A percentile compares a stretch with the other conserved stretches of the same genome.
Conservation (phyloP, 139 green algal species). For the Chlamydomonas sp. region DNA sequence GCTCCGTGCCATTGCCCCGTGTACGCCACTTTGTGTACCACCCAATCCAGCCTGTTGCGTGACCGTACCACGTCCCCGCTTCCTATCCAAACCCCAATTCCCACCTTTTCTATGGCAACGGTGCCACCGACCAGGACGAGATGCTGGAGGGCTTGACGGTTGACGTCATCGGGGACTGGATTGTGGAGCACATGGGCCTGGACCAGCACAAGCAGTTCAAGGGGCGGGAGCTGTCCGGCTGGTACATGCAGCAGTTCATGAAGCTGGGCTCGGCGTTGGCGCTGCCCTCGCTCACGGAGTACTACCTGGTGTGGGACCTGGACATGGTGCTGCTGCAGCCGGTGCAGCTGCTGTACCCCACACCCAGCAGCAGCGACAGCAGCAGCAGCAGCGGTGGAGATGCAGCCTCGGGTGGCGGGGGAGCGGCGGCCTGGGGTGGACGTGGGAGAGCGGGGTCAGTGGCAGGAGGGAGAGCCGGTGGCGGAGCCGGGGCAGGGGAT, state of each 20-base stretch:
- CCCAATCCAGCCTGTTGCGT: too few species aligned
- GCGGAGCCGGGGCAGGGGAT: too few species aligned
- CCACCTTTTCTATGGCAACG: too few species aligned
- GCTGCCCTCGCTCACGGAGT: constrained; percentile 43
- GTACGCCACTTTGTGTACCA: too few species aligned
- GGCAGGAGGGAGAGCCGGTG: too few species aligned
- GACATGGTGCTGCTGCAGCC: constrained; percentile 61
- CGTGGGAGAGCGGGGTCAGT: too few species aligned
- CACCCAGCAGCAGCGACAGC: neutral
- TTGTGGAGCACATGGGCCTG: constrained; percentile 3
- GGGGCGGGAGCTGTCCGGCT: constrained; percentile 45
- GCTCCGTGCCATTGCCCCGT: too few species aligned
- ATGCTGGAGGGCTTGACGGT: constrained; percentile 37
- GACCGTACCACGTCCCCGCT: too few species aligned
- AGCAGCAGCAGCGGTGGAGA: neutral
- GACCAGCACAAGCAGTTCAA: constrained; percentile 39
- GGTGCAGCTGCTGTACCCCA: constrained; percentile 25
- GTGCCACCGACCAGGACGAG: constrained; percentile 1
- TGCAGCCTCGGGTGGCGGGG: neutral
- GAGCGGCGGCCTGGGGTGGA: too few species aligned
- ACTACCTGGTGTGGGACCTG: constrained; percentile 66
- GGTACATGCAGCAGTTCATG: constrained; percentile 67
- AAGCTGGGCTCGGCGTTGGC: constrained; percentile 54
- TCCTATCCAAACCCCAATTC: too few species aligned
- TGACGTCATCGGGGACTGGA: constrained; percentile 8